These are phyloP conservation scores for Dendrocalamus sinicus DNA, from an alignment of 176 grass and related monocot species.

Conservation along the genomic window DNA sequence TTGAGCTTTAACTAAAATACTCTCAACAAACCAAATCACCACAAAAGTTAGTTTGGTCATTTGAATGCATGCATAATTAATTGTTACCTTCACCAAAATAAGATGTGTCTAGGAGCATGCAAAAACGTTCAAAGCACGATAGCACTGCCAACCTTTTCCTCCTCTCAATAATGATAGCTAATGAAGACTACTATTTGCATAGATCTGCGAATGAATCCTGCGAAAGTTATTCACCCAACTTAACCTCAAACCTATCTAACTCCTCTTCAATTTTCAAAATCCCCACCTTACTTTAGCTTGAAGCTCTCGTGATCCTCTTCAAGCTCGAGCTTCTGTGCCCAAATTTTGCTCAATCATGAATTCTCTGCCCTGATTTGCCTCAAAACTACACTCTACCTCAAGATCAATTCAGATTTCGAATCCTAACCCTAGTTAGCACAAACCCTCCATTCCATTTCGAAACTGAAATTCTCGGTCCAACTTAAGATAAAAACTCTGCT, in stretches of 20 bases:
- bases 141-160: background rate
- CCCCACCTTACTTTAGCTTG: background rate
- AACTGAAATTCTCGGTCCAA: background rate
- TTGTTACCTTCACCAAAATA: background rate
- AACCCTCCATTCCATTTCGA: background rate
- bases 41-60: background rate
- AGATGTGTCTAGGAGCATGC: constrained; percentile 29
- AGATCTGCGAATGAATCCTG: background rate
- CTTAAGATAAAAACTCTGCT: background rate
- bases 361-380: background rate
- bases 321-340: background rate
- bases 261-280: background rate
- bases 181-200: background rate
- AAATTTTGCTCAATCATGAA: background rate
- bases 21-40: background rate
- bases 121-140: background rate
- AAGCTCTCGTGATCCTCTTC: background rate
- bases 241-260: background rate
- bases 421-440: background rate
- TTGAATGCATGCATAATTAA: background rate
- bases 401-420: background rate
- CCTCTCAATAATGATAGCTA: background rate
- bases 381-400: background rate
- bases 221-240: background rate
- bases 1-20: background rate